Evolutionary conservation across 345 rosid genomes (phyloP), one percentile per base, ranked within the genome.

Genomic region (Raphanus sativus): DNA sequence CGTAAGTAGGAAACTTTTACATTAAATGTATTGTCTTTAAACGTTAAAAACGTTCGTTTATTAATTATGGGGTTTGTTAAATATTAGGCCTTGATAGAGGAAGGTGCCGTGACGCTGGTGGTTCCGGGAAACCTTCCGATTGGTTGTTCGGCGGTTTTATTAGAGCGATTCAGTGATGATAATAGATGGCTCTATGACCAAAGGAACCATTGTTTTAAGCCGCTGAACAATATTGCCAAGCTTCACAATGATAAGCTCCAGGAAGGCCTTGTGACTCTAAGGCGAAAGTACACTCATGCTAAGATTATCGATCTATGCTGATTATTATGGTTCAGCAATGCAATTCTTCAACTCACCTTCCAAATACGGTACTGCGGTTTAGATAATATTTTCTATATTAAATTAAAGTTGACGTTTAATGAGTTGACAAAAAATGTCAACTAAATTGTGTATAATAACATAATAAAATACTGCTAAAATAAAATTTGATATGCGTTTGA

Each of bases 301-400:
- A 62, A n/a, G 24, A 62, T 62, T n/a, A 30, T 62, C 5, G 30
- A 62, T 62, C 5, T 62, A 62, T 30, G 66, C 66, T 62, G 66
- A 62, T 62, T 62, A 62, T 62, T 62, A 62, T 25, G 40, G 66
- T 62, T 62, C 66, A n/a, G 66, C 66, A 8, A 62, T 62, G 66
- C 66, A 30, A 62, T 62, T 62, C 42, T 30, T 62, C 15, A 62
- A 62, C 40, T 62, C 66, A 30, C 66, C 42, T 62, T 32, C 40
- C 66, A 62, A 62, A 62, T 62, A 62, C 24, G 66, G 66, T 62
- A 62, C 8, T 7, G 10, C 25, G 6, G 30, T 62, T 30, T 30
- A 6, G 12, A n/a, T 62, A 30, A 30, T 30, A 30, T 30, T 62
- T 30, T 9, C 40, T 12, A 61, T 13, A 29, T 6, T 15, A 30